These are phyloP conservation scores for Parsonsia alboflavescens DNA, from an alignment of 257 asterid genomes.

Conservation along the genomic window DNA sequence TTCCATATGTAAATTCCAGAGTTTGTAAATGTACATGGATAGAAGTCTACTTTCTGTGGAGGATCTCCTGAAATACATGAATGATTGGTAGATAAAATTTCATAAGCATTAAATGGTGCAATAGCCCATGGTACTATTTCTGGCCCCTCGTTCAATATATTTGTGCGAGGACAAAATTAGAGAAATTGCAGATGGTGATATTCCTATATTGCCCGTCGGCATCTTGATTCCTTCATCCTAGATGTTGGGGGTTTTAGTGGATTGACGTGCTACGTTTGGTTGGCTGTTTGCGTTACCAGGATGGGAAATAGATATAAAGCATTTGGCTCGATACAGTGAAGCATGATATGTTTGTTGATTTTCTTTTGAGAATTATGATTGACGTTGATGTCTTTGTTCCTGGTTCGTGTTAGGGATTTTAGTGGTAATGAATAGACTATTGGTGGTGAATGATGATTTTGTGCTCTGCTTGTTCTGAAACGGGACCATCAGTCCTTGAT, in stretches of 20 bases:
- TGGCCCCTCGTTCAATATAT: not conserved
- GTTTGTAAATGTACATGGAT: not conserved
- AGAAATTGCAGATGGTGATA: not conserved
- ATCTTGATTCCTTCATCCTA: not conserved
- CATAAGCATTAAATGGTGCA: not conserved
- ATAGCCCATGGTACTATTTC: not conserved
- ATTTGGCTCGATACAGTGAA: constrained; percentile 3
- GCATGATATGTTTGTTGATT: not conserved
- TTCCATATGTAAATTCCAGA: not conserved
- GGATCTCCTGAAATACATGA: not conserved
- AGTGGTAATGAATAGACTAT: not conserved
- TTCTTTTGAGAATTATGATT: not conserved
- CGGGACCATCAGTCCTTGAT: no score
- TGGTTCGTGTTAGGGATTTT: not conserved
- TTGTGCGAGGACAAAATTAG: not conserved
- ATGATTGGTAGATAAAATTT: not conserved
- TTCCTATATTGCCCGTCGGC: not conserved
- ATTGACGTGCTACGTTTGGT: not conserved
- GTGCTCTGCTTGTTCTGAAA: not conserved
- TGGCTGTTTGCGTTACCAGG: not conserved
- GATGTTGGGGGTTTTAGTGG: not conserved
- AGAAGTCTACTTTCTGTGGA: not conserved
- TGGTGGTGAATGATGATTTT: not conserved
- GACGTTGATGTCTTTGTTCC: not conserved
- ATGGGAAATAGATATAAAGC: not conserved